Evolutionary conservation across 2,329 filamentous ascomycete genomes (phyloP).

Genomic region (Alternaria solani): DNA sequence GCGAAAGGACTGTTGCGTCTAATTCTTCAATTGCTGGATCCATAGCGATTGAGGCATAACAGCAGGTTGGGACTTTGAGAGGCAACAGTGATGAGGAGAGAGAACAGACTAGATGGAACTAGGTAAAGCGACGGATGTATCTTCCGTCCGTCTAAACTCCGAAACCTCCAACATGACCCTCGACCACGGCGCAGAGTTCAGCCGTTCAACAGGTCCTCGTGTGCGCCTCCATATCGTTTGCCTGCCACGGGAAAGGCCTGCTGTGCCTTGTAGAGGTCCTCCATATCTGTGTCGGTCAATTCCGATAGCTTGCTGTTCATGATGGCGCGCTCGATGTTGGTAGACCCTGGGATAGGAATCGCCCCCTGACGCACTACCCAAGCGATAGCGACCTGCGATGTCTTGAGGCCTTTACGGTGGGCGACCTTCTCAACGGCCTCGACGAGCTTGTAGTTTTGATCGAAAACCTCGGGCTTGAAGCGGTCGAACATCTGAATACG

Average conservation of each 20-base stretch:
- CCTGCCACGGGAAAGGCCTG: constrained; percentile 11
- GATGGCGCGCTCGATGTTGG: constrained; percentile 59
- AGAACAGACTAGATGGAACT: not conserved
- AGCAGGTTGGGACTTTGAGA: too few relatives aligned
- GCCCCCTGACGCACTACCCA: constrained; percentile 65
- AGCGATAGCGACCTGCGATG: constrained; percentile 68
- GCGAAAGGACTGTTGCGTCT: too few relatives aligned
- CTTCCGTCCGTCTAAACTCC: constrained; percentile 3
- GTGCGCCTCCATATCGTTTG: constrained; percentile 19
- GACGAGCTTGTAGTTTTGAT: constrained; percentile 69
- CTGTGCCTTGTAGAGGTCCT: too few relatives aligned
- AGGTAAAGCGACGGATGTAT: not conserved
- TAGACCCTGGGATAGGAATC: constrained; percentile 71
- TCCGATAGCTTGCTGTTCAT: too few relatives aligned
- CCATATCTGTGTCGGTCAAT: too few relatives aligned
- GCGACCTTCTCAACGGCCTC: constrained; percentile 66
- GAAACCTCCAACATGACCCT: not conserved
- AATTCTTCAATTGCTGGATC: too few relatives aligned
- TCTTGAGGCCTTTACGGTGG: constrained; percentile 62
- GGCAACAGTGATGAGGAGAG: not conserved
- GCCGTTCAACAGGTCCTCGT: constrained; percentile 19
- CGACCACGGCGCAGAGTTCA: not conserved
- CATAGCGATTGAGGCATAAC: too few relatives aligned
- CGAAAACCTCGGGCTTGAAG: constrained; percentile 69
- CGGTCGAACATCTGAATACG: constrained; percentile 58